Base-by-base conservation (phyloP, 306 rosid genomes). In the Corylus americana region DNA sequence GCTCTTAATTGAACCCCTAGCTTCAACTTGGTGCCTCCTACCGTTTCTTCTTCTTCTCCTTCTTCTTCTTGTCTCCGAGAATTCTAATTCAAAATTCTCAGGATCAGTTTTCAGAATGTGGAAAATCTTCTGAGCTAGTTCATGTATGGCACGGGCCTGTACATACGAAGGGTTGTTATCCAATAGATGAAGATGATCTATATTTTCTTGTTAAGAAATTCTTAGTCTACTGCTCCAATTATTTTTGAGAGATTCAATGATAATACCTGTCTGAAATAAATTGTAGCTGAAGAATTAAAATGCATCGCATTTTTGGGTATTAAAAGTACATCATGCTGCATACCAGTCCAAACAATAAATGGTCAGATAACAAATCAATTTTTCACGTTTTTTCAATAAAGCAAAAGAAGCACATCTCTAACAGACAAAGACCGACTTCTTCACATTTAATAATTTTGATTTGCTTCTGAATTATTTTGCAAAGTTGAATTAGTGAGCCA, bases 201-300 rank as follows among this genome's bases (percentile, higher is more conserved):
- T 2, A 35, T 51, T 79, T 69, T 68, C 20, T 54, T 11, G 18
- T 16, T 27, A 55, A 80, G 74, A 44, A 57, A 55, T 42, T 75
- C n/a, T 13, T 18, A 70, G 11, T 73, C 16, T 55, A 13, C 71
- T 29, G 18, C 53, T 55, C 17, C 4, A 72, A 53, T 45, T 12
- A 39, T 0, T 57, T 77, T 12, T 72, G 3, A 50, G 74, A 25
- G 63, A 22, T 75, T 64, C 35, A 55, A 53, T 69, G 37, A 66
- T 18, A 83, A 49, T 88, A 90, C 97, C 94, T 88, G 93, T 78
- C 87, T 90, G 79, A 88, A 90, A 83, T 84, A 92, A 81, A 90
- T 68, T 39, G 94, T 87, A 74, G 77, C 82, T 1, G 91, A 68
- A 73, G 94, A 83, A 85, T 92, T 92, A 79, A 92, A 92, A 84